Percentiles rank a stretch among this genome's conserved stretches.
phyloP scores from a whole-genome alignment of 2,329 filamentous ascomycete genomes.

The Fusarium mexicanum region DNA sequence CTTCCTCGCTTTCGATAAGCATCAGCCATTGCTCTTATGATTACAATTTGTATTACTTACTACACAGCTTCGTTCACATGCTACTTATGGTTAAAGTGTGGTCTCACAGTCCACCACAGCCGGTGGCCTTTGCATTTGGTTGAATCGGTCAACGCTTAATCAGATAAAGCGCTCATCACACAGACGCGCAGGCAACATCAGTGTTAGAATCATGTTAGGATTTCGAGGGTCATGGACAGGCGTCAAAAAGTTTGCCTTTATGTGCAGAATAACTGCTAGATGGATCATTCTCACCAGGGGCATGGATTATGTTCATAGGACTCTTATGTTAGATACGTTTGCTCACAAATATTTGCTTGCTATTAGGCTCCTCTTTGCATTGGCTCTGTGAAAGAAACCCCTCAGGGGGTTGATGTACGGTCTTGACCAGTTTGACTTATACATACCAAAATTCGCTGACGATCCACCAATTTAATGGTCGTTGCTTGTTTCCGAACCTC shows the following conservation, averaged over 20 bases:
- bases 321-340: conserved; percentile 31
- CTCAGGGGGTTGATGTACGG: not conserved
- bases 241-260: conserved; percentile 8
- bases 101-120: not conserved
- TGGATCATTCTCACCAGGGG: conserved; percentile 11
- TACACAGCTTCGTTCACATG: conserved; percentile 19
- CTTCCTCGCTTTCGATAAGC: conserved; percentile 32
- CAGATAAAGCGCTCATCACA: conserved; percentile 16
- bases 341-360: conserved; percentile 25
- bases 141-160: not conserved
- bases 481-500: not conserved
- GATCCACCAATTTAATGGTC: not conserved
- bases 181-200: conserved; percentile 19
- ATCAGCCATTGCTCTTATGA: conserved; percentile 47
- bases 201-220: conserved; percentile 41
- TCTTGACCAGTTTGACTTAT: not conserved
- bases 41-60: conserved; percentile 46
- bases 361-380: not conserved
- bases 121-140: conserved; percentile 10
- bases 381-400: not conserved
- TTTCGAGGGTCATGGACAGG: conserved; percentile 37
- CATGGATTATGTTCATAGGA: conserved; percentile 28
- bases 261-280: conserved; percentile 11
- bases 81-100: conserved; percentile 12
- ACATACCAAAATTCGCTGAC: not conserved